Evolutionary conservation across 768 basidiomycete species (phyloP), one percentile per base, ranked within the genome.

Genomic region (Sarcomyxa edulis): DNA sequence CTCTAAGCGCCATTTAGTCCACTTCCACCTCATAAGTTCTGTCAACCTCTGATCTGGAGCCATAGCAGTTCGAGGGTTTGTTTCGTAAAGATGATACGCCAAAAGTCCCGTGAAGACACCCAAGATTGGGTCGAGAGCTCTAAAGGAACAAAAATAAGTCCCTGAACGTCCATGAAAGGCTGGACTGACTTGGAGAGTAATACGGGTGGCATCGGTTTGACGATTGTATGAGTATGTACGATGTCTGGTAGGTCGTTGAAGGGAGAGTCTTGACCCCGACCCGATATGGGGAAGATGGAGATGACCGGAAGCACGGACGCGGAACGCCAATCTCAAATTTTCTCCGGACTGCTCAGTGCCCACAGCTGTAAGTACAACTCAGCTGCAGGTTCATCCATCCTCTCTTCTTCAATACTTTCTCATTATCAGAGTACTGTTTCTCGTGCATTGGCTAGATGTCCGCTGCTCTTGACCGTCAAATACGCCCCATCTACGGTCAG

Each of bases 401-500:
- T 43, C 35, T 23, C 39, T 30, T 35, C 25, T 21, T 36, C 19
- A n/a, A n/a, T n/a, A n/a, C n/a, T n/a, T n/a, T n/a, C n/a, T n/a
- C n/a, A n/a, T n/a, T n/a, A n/a, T n/a, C n/a, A n/a, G n/a, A n/a
- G n/a, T n/a, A n/a, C n/a, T n/a, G n/a, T n/a, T n/a, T n/a, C n/a
- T n/a, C n/a, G n/a, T n/a, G n/a, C n/a, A n/a, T n/a, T n/a, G n/a
- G n/a, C 29, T 65, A 60, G 23, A 80, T 79, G 71, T 74, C 81
- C 40, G 62, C 68, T 45, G 78, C 83, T 34, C 61, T 83, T 39
- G 87, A 91, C 49, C 82, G 88, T 51, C 88, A 91, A 64, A 76
- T 90, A 56, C 81, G 81, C 46, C 86, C 84, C 45, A 82, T 91
- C 57, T 91, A 91, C 55, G 88, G 88, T 88, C 37, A 49, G 74